Conservation (phyloP, 345 rosid species). For the Isatis tinctoria region DNA sequence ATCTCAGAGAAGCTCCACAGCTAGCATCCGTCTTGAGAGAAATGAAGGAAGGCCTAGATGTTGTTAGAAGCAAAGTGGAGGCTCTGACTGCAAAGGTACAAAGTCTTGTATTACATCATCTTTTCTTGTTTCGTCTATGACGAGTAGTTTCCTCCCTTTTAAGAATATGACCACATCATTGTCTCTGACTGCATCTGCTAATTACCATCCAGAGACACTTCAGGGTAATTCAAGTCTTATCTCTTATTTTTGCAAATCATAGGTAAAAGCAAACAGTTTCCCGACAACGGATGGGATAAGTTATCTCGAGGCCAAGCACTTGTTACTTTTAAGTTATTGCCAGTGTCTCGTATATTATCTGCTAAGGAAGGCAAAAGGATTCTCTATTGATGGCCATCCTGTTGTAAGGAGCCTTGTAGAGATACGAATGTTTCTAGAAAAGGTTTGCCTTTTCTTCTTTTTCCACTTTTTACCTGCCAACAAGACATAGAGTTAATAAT, state of each 20-base stretch:
- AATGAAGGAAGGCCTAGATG: constrained; percentile 74
- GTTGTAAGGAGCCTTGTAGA: constrained; percentile 80
- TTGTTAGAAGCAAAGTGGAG: constrained; percentile 62
- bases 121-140: not conserved
- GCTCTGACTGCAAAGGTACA: constrained; percentile 69
- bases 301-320: constrained; percentile 86
- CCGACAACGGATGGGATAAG: constrained; percentile 82
- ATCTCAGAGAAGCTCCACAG: constrained; percentile 62
- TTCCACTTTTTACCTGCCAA: not conserved
- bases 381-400: constrained; percentile 72
- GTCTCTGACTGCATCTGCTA: not conserved
- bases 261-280: constrained; percentile 71
- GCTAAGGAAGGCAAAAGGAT: constrained; percentile 80
- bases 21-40: constrained; percentile 61
- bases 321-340: constrained; percentile 77
- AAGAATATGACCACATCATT: not conserved
- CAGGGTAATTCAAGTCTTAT: not conserved
- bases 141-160: not conserved
- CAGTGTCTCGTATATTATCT: constrained; percentile 76
- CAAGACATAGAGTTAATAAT: not conserved
- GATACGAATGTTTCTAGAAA: constrained; percentile 80
- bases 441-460: constrained; percentile 44
- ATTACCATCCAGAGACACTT: not conserved
- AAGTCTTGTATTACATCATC: not conserved
- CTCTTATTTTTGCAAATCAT: not conserved